Percentiles rank a stretch among this genome's conserved stretches.
phyloP scores from a whole-genome alignment of 805 yeast genomes.

The Hanseniaspora meyeri region DNA sequence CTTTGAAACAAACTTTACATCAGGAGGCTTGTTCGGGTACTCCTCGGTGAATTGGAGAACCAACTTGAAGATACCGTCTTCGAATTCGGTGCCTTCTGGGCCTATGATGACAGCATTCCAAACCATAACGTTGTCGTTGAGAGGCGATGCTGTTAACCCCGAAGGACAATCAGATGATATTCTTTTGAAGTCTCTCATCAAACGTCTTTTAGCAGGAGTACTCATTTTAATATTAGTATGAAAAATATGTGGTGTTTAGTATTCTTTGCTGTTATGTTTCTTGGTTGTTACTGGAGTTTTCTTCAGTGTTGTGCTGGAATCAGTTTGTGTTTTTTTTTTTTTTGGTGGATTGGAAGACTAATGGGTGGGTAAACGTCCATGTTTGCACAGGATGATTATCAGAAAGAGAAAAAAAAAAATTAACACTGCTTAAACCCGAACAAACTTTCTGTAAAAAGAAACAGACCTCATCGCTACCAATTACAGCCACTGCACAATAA shows the following conservation, averaged over 20 bases:
- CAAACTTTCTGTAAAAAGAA: too few species aligned
- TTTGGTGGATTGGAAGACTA: too few species aligned
- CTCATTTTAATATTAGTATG: constrained; percentile 46
- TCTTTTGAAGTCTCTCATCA: constrained; percentile 96
- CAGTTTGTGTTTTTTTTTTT: too few species aligned
- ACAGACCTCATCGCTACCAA: too few species aligned
- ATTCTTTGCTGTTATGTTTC: background rate
- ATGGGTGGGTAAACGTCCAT: too few species aligned
- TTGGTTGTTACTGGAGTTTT: background rate
- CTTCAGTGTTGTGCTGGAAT: too few species aligned
- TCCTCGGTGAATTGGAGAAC: constrained; percentile 86
- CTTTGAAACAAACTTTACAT: constrained; percentile 76
- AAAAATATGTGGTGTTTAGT: background rate
- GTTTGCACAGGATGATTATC: too few species aligned
- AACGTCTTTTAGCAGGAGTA: constrained; percentile 95
- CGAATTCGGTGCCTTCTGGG: constrained; percentile 94
- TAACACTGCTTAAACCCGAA: too few species aligned
- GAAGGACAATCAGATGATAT: constrained; percentile 98
- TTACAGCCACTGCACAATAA: too few species aligned
- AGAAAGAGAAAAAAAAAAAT: too few species aligned
- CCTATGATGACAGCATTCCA: constrained; percentile 98
- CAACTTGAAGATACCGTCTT: constrained; percentile 90
- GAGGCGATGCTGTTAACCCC: constrained; percentile 93
- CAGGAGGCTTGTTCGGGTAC: constrained; percentile 94
- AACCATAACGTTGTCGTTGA: constrained; percentile 92